A percentile compares a stretch with the other conserved stretches of the same genome.
phyloP scores from a whole-genome alignment of 1,284 basidiomycete genomes.

The Leccinum pachyderme region DNA sequence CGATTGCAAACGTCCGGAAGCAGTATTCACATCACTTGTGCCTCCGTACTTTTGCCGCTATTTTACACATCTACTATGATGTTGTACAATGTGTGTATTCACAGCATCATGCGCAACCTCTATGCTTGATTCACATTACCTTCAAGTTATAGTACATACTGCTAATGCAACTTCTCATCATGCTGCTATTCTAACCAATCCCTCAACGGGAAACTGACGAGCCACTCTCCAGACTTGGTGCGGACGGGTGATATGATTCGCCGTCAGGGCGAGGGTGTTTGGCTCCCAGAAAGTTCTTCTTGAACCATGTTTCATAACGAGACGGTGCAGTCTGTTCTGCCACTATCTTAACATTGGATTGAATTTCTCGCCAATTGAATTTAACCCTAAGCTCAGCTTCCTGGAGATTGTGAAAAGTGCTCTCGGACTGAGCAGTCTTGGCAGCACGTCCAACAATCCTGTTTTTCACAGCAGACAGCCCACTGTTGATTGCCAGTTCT shows the following conservation, averaged over 20 bases:
- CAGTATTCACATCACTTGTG: background rate
- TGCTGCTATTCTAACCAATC: background rate
- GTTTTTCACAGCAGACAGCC: background rate
- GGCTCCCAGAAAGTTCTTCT: background rate
- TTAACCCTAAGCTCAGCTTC: background rate
- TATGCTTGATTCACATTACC: slow-evolving; percentile 7
- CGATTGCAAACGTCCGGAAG: slow-evolving; percentile 4
- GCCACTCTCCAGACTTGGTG: too few relatives aligned
- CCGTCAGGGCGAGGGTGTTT: background rate
- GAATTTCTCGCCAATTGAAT: background rate
- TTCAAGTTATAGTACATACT: slow-evolving; percentile 22
- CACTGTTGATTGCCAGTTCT: background rate
- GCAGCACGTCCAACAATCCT: background rate
- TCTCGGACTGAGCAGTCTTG: too few relatives aligned
- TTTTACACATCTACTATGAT: slow-evolving; percentile 3
- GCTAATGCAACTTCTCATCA: slow-evolving; percentile 17
- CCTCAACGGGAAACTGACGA: background rate
- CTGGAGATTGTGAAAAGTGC: background rate
- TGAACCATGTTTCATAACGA: background rate
- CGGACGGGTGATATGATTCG: too few relatives aligned
- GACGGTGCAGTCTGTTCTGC: background rate
- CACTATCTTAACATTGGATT: background rate
- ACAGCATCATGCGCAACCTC: slow-evolving; percentile 4
- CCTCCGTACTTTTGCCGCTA: slow-evolving; percentile 3
- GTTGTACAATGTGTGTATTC: slow-evolving; percentile 17